These are phyloP conservation scores for Polymyxa betae DNA, from an alignment of 208 protist species.

Conservation along the genomic window DNA sequence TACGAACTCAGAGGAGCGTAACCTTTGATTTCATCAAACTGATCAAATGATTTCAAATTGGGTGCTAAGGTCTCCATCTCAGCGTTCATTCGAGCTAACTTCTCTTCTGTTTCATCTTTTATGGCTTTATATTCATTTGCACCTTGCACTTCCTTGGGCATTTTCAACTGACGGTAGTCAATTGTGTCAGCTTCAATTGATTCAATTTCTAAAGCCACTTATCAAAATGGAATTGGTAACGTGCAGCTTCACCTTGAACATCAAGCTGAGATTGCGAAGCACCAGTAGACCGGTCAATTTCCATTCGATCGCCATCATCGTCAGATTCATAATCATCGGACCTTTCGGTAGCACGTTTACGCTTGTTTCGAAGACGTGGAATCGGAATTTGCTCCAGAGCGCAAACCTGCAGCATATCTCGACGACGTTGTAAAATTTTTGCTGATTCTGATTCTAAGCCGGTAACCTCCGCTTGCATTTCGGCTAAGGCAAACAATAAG, in stretches of 20 bases:
- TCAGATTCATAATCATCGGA: too few relatives aligned
- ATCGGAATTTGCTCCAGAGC: background rate
- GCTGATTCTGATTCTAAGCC: background rate
- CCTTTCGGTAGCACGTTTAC: background rate
- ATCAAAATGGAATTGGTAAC: too few relatives aligned
- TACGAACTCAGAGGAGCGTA: background rate
- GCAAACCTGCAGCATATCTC: background rate
- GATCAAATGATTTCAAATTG: constrained; percentile 62
- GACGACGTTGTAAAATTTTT: background rate
- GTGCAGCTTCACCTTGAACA: background rate
- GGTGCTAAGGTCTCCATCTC: constrained; percentile 57
- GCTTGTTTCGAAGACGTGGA: background rate
- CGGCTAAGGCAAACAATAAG: background rate
- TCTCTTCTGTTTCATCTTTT: constrained; percentile 36
- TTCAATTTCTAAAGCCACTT: too few relatives aligned
- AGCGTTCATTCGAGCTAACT: background rate
- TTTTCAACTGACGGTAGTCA: too few relatives aligned
- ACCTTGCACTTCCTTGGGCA: background rate
- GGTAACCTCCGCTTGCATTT: background rate
- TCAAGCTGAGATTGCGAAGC: constrained; percentile 17
- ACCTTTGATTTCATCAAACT: constrained; percentile 61
- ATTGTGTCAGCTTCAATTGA: background rate
- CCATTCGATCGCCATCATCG: too few relatives aligned
- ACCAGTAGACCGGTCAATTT: too few relatives aligned
- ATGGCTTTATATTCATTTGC: constrained; percentile 39